Evolutionary conservation across 2,329 filamentous ascomycete genomes (phyloP).

Genomic region (Sarocladium brachiariae): DNA sequence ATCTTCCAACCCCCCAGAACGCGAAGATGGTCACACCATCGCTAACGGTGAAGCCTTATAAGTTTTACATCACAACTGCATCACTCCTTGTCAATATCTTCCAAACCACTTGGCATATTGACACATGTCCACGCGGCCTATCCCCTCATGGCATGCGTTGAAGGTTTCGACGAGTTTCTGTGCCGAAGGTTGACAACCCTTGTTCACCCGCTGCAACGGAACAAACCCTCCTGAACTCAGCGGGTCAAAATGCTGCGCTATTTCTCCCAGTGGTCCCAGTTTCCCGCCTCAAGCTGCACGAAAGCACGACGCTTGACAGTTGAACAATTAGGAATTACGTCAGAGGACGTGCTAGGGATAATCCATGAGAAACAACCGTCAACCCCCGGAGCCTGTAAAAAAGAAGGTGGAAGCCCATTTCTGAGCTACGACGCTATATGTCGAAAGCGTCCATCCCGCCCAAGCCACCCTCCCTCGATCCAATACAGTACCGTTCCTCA

Average conservation of each 20-base stretch:
- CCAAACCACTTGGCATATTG: too few relatives aligned
- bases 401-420: neutral
- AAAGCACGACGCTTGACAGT: neutral
- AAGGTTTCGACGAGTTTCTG: neutral
- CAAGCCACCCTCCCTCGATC: neutral
- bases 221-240: neutral
- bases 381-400: neutral
- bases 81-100: too few relatives aligned
- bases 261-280: neutral
- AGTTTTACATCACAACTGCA: too few relatives aligned
- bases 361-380: constrained; percentile 1
- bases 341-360: neutral
- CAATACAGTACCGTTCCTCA: neutral
- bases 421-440: neutral
- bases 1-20: too few relatives aligned
- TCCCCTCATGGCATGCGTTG: neutral
- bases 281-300: neutral
- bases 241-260: constrained; percentile 1
- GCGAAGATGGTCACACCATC: too few relatives aligned
- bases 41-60: too few relatives aligned
- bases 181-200: neutral
- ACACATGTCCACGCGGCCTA: neutral
- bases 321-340: constrained; percentile 6
- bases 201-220: neutral
- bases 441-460: neutral